Percentiles rank a stretch among this genome's conserved stretches.
Conservation (phyloP, 73 alveolate species). For the Paramecium sexaurelia region DNA sequence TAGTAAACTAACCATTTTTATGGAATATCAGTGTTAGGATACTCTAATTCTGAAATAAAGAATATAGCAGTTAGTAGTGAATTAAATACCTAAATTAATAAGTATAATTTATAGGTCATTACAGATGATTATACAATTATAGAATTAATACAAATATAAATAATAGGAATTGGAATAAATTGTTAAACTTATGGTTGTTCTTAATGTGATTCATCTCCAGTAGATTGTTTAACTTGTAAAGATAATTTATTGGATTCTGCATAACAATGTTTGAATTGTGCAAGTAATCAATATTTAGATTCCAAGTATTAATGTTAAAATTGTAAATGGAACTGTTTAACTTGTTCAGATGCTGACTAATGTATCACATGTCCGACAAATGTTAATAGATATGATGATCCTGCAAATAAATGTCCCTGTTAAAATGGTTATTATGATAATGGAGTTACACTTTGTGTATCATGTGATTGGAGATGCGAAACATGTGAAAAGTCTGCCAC, state of each 20-base stretch:
- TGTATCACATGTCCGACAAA: background rate
- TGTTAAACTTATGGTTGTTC: background rate
- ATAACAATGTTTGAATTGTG: background rate
- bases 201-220: background rate
- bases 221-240: background rate
- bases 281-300: background rate
- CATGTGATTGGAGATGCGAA: conserved; percentile 39
- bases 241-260: background rate
- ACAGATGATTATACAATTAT: background rate
- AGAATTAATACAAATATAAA: background rate
- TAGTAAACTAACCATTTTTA: background rate
- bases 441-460: background rate
- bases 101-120: background rate
- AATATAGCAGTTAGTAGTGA: background rate
- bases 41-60: background rate
- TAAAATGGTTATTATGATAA: conserved; percentile 2
- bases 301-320: background rate
- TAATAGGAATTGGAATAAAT: background rate
- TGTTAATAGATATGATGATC: conserved; percentile 5
- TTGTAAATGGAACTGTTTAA: background rate
- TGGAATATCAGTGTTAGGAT: background rate
- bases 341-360: background rate
- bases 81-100: background rate
- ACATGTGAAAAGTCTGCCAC: background rate
- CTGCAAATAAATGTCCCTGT: background rate